Evolutionary conservation across 345 rosid species (phyloP).

Genomic region (Melaleuca alternifolia): DNA sequence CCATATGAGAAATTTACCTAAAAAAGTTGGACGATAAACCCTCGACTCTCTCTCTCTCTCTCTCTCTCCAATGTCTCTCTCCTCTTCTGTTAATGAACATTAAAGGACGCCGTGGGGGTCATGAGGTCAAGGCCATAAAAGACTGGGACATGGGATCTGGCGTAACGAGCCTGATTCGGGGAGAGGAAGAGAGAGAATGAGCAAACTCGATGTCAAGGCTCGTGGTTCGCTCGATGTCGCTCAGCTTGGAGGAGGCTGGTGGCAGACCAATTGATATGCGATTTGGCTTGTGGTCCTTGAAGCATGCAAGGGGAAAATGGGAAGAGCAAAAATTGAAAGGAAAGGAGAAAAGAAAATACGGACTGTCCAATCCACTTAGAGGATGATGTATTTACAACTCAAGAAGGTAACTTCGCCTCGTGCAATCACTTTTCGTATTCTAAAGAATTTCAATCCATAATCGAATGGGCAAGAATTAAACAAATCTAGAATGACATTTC

Average conservation of each 20-base stretch:
- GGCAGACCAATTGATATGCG: background rate
- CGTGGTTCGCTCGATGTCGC: background rate
- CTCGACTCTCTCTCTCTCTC: background rate
- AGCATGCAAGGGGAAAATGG: background rate
- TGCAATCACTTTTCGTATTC: background rate
- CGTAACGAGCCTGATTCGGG: background rate
- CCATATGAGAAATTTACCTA: background rate
- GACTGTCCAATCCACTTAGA: background rate
- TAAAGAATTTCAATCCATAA: background rate
- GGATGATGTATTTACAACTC: background rate
- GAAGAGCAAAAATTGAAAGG: background rate
- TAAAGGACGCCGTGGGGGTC: background rate
- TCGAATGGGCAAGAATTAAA: background rate
- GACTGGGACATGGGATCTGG: background rate
- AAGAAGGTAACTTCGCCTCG: background rate
- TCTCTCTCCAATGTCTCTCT: background rate
- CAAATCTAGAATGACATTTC: background rate
- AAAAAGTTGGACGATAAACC: background rate
- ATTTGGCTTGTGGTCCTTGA: background rate
- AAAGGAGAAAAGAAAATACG: background rate
- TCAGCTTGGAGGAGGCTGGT: background rate
- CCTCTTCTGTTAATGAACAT: background rate
- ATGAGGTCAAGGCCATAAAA: background rate
- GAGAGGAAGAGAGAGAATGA: background rate
- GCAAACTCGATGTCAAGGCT: background rate